phyloP scores from a whole-genome alignment of 1,284 basidiomycete species.

The Leccinum huronense region DNA sequence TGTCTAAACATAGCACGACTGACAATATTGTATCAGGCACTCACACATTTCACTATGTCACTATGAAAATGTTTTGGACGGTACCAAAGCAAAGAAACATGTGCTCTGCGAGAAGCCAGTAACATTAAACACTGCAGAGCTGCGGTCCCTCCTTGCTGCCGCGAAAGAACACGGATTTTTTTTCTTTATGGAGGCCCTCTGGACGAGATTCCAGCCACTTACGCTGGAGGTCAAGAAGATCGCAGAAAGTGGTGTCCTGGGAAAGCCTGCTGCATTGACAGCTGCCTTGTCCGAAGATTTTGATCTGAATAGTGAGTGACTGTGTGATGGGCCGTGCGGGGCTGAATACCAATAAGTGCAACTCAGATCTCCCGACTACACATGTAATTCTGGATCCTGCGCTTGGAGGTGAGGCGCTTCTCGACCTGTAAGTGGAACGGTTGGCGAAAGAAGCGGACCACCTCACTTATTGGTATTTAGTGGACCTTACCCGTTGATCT shows the following conservation, averaged over 20 bases:
- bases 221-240: conserved; percentile 63
- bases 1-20: background rate
- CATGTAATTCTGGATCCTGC: conserved; percentile 79
- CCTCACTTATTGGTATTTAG: conserved; percentile 36
- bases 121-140: conserved; percentile 63
- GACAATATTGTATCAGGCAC: conserved; percentile 54
- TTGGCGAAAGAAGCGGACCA: background rate
- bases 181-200: conserved; percentile 89
- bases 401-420: conserved; percentile 81
- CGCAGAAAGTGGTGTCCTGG: conserved; percentile 59
- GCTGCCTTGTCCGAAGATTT: conserved; percentile 78
- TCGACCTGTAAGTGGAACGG: conserved; percentile 65
- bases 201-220: conserved; percentile 79
- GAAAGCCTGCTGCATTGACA: conserved; percentile 60
- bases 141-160: conserved; percentile 64
- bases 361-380: conserved; percentile 58
- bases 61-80: conserved; percentile 73
- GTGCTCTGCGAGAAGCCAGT: conserved; percentile 86
- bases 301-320: conserved; percentile 61
- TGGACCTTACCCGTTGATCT: conserved; percentile 81
- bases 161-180: conserved; percentile 79
- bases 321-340: background rate
- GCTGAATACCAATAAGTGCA: background rate
- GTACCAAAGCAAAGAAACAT: conserved; percentile 79
- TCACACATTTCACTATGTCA: conserved; percentile 83